A percentile compares a stretch with the other conserved stretches of the same genome.
These are phyloP conservation scores for Lactuca saligna DNA, from an alignment of 129 eudicot species.

Conservation along the genomic window DNA sequence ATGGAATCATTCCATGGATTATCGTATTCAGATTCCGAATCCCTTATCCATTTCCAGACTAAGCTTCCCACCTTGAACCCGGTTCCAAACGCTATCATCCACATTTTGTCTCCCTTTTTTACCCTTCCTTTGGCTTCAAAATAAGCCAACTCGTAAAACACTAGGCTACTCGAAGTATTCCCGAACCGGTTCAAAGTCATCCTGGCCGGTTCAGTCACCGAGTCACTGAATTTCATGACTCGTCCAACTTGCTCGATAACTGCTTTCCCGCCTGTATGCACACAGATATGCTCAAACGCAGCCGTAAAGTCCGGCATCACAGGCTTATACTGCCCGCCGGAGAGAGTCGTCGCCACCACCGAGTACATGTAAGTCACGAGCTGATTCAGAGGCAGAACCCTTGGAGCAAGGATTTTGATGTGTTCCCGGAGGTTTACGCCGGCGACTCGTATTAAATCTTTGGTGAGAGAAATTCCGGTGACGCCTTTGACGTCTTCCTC, in stretches of 20 bases:
- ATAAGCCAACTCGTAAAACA: slow-evolving; percentile 79
- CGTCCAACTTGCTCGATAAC: slow-evolving; percentile 70
- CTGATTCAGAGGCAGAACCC: slow-evolving; percentile 65
- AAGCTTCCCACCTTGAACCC: slow-evolving; percentile 85
- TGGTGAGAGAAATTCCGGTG: slow-evolving; percentile 67
- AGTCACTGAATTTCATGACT: slow-evolving; percentile 45
- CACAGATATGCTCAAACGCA: slow-evolving; percentile 73
- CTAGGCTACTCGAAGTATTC: slow-evolving; percentile 78
- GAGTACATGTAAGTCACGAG: slow-evolving; percentile 43
- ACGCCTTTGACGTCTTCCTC: slow-evolving; percentile 71
- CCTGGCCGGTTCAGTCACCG: slow-evolving; percentile 75
- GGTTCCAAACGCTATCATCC: slow-evolving; percentile 95
- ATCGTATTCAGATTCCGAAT: slow-evolving; percentile 44
- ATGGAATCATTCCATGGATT: slow-evolving; percentile 82
- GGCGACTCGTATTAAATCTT: slow-evolving; percentile 72
- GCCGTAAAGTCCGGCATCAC: slow-evolving; percentile 65
- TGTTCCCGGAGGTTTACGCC: slow-evolving; percentile 53
- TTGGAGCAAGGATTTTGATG: slow-evolving; percentile 58
- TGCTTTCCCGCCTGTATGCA: slow-evolving; percentile 92
- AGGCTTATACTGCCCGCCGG: slow-evolving; percentile 46
- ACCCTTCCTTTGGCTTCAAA: slow-evolving; percentile 67
- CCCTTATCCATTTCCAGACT: slow-evolving; percentile 67
- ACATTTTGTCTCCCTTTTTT: slow-evolving; percentile 67
- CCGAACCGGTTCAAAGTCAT: slow-evolving; percentile 80
- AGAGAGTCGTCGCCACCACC: neutral